Evolutionary conservation across 108 stramenopile species (phyloP), one percentile per base, ranked within the genome.

Genomic region (Mayamaea pseudoterrestris): DNA sequence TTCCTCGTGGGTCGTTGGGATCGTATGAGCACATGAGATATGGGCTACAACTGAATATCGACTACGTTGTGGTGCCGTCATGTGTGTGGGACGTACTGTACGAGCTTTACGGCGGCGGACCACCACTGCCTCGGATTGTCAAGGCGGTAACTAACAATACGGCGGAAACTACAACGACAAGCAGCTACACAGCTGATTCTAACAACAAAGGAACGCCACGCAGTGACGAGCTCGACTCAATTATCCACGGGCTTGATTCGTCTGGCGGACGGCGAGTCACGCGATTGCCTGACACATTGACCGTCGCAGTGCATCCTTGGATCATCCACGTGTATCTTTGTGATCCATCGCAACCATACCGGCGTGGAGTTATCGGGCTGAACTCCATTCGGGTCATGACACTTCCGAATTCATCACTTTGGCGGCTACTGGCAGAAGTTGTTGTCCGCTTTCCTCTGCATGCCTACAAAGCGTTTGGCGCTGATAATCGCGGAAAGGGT

Each of bases 71-170:
- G 35, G 56, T 90, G 7, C 89, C 89, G 27, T 70, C 81, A 21
- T 50, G 65, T 18, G 89, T 90, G 17, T 90, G 89, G 89, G 80
- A 90, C 68, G 65, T 79, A 32, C 61, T 90, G 18, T 90, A 80
- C 50, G 89, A 86, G 47, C 47, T 85, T 30, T 90, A 90, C 44
- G 83, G 77, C 26, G 89, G 89, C 1, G 89, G 89, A 13, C 89
- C 89, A n/a, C 83, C 89, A 13, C 61, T 90, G 11, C 88, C 88
- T 0, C 62, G 88, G 44, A 40, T 27, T 41, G 36, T 22, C 3
- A 52, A 6, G 3, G 20, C 36, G 18, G 53, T 6, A 8, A 32
- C 16, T 7, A 18, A 27, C 12, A 18, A n/a, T 24, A 45, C 44
- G 44, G 50, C 9, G 20, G 37, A 8, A 8, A 39, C 5, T 18